Conservation (phyloP, 2,329 filamentous ascomycete genomes). For the Scedosporium boydii region DNA sequence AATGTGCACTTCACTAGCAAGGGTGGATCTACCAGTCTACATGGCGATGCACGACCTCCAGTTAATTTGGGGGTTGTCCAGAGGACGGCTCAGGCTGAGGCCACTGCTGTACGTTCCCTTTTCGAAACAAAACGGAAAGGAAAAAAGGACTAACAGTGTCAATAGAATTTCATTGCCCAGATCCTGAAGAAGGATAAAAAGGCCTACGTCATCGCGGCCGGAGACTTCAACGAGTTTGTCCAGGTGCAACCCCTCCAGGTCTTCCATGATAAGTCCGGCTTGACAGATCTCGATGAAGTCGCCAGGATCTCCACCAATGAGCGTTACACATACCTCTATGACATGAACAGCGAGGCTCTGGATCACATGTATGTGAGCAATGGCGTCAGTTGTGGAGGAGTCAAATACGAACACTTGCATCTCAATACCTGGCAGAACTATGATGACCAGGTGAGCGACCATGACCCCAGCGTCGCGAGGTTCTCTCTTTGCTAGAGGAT, state of each 20-base stretch:
- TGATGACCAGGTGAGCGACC: slow-evolving; percentile 51
- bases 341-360: slow-evolving; percentile 59
- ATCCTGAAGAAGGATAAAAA: slow-evolving; percentile 47
- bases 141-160: neutral
- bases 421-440: slow-evolving; percentile 58
- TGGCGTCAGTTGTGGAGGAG: slow-evolving; percentile 29
- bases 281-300: slow-evolving; percentile 54
- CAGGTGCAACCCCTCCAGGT: slow-evolving; percentile 49
- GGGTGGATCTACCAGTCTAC: slow-evolving; percentile 52
- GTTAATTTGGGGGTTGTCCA: slow-evolving; percentile 54
- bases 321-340: slow-evolving; percentile 62
- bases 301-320: slow-evolving; percentile 41
- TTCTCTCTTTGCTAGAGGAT: slow-evolving; percentile 42
- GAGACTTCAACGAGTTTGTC: slow-evolving; percentile 66
- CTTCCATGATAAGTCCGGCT: slow-evolving; percentile 42
- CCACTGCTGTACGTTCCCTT: slow-evolving; percentile 40
- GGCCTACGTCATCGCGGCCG: slow-evolving; percentile 50
- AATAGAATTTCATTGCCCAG: slow-evolving; percentile 41
- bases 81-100: slow-evolving; percentile 44
- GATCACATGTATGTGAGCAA: slow-evolving; percentile 62
- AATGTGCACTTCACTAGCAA: slow-evolving; percentile 63
- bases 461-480: slow-evolving; percentile 58
- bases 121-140: neutral
- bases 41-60: slow-evolving; percentile 57
- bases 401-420: slow-evolving; percentile 57